A percentile compares a stretch with the other conserved stretches of the same genome.
These are phyloP conservation scores for Deinandra increscens DNA, from an alignment of 129 eudicot genomes.

Conservation along the genomic window DNA sequence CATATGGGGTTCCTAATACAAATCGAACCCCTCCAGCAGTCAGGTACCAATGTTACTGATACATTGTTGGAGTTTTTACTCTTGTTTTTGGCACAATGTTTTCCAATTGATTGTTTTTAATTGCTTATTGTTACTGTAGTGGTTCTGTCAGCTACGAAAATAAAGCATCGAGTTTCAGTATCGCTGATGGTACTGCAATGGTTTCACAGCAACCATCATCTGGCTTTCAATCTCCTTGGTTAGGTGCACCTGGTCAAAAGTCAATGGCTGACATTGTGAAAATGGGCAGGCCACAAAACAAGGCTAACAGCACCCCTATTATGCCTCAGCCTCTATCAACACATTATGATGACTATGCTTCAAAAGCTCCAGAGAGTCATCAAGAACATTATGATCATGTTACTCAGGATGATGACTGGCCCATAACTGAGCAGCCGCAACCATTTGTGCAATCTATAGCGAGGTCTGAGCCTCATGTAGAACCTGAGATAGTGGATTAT, in stretches of 20 bases:
- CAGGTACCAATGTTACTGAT: constrained; percentile 38
- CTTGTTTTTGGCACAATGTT: neutral
- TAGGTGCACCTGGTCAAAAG: constrained; percentile 68
- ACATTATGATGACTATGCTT: constrained; percentile 39
- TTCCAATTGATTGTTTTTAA: neutral
- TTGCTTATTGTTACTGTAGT: constrained; percentile 36
- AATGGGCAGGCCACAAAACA: constrained; percentile 90
- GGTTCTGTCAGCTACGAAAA: constrained; percentile 45
- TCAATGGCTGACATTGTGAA: constrained; percentile 98
- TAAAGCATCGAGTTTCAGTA: constrained; percentile 34
- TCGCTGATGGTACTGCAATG: constrained; percentile 42
- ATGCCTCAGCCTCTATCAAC: constrained; percentile 41
- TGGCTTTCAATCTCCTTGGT: constrained; percentile 71
- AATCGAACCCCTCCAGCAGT: constrained; percentile 39
- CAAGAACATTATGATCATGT: constrained; percentile 29
- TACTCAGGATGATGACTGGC: constrained; percentile 72
- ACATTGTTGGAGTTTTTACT: neutral
- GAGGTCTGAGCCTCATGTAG: constrained; percentile 36
- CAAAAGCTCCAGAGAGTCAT: constrained; percentile 39
- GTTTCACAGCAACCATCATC: constrained; percentile 53
- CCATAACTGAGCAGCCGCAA: constrained; percentile 62
- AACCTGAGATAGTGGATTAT: constrained; percentile 52
- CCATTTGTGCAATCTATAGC: constrained; percentile 16
- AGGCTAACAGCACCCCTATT: constrained; percentile 29
- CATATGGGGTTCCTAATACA: constrained; percentile 36